Evolutionary conservation across 2,329 filamentous ascomycete species (phyloP).

Genomic region (Cladosporium sphaerospermum): DNA sequence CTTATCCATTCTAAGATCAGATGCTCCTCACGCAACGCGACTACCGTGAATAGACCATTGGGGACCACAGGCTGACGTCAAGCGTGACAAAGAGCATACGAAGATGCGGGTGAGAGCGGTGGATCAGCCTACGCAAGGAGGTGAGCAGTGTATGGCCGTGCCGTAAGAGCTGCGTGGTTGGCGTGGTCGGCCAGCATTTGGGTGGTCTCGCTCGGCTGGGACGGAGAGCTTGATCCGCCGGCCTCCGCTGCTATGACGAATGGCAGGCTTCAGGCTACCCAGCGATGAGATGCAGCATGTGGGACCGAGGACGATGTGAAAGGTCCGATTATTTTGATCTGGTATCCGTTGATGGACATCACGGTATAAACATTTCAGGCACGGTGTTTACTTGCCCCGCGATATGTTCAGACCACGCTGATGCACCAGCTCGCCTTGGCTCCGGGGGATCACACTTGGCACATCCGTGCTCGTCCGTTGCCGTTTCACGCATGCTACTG

Average conservation of each 20-base stretch:
- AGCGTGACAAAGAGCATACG: neutral
- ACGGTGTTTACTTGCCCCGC: neutral
- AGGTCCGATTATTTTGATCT: too few relatives aligned
- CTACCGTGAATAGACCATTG: neutral
- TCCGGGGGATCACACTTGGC: neutral
- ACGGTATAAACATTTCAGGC: too few relatives aligned
- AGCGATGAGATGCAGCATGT: neutral
- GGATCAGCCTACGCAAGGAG: constrained; percentile 1
- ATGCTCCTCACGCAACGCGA: neutral
- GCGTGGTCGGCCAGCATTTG: too few relatives aligned
- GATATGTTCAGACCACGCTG: too few relatives aligned
- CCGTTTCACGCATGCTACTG: too few relatives aligned
- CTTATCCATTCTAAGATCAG: neutral
- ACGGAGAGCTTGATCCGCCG: neutral
- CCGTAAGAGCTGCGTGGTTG: too few relatives aligned
- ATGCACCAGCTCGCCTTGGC: neutral
- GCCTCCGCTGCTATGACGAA: neutral
- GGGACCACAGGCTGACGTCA: constrained; percentile 3
- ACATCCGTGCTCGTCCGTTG: too few relatives aligned
- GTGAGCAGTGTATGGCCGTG: too few relatives aligned
- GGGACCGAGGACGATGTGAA: neutral
- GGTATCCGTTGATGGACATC: too few relatives aligned
- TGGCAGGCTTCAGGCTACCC: too few relatives aligned
- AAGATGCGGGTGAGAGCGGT: neutral
- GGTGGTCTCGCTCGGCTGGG: neutral